Evolutionary conservation across 1,284 basidiomycete species (phyloP).

Genomic region (Cutaneotrichosporon spelunceum): DNA sequence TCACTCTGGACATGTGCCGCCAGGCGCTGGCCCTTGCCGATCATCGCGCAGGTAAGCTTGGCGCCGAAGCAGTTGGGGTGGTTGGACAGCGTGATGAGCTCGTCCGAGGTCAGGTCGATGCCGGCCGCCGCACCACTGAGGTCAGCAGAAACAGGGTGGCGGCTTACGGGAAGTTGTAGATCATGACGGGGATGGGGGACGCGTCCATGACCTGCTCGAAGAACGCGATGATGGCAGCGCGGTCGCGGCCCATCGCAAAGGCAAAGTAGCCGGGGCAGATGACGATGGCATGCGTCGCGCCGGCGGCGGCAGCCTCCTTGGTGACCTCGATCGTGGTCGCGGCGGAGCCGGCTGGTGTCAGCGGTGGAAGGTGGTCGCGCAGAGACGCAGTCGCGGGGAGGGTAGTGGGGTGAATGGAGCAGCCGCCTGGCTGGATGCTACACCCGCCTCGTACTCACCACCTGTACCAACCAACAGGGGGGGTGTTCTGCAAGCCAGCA

Average conservation of each 20-base stretch:
- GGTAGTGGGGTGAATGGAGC: background rate
- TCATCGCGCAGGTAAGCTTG: slow-evolving; percentile 79
- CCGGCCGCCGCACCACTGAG: slow-evolving; percentile 62
- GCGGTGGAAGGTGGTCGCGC: too few relatives aligned
- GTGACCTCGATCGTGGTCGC: slow-evolving; percentile 77
- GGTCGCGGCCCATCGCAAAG: slow-evolving; percentile 53
- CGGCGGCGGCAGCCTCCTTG: slow-evolving; percentile 71
- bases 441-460: slow-evolving; percentile 52
- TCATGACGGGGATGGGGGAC: slow-evolving; percentile 78
- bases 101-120: slow-evolving; percentile 80
- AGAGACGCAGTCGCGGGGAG: background rate
- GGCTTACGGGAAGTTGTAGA: slow-evolving; percentile 79
- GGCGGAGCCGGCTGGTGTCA: slow-evolving; percentile 57
- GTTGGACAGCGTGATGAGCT: slow-evolving; percentile 64
- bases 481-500: slow-evolving; percentile 64
- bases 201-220: slow-evolving; percentile 68
- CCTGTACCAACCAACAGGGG: slow-evolving; percentile 84
- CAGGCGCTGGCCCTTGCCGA: slow-evolving; percentile 77
- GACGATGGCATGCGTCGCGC: slow-evolving; percentile 64
- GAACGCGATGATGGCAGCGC: slow-evolving; percentile 52
- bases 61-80: slow-evolving; percentile 87
- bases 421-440: too few relatives aligned
- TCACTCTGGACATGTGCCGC: slow-evolving; percentile 55
- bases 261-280: slow-evolving; percentile 54
- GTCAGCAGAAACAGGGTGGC: background rate